phyloP scores from a whole-genome alignment of 1,139 yeast species.

The Groenewaldozyma auringiensis region DNA sequence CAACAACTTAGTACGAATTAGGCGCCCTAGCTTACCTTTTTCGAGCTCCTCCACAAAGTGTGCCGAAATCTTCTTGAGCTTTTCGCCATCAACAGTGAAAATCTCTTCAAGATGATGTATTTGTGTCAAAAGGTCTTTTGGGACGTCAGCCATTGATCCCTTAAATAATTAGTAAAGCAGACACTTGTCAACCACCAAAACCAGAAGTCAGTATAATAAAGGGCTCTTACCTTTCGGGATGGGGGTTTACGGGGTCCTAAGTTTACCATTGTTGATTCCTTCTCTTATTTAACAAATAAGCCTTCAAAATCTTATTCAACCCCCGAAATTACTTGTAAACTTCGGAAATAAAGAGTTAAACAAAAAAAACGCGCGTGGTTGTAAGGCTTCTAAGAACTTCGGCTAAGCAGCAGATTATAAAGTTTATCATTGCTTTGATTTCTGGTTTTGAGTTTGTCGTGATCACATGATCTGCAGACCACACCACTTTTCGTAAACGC shows the following conservation, averaged over 20 bases:
- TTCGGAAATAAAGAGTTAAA: too few species aligned
- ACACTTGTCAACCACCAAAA: slow-evolving; percentile 1
- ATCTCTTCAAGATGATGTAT: slow-evolving; percentile 52
- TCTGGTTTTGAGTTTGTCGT: too few species aligned
- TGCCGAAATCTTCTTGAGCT: slow-evolving; percentile 55
- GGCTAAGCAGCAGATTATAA: too few species aligned
- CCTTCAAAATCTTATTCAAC: not conserved
- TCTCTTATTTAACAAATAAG: not conserved
- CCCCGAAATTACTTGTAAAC: too few species aligned
- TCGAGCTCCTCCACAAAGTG: slow-evolving; percentile 68
- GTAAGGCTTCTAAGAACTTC: too few species aligned
- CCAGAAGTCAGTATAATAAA: not conserved
- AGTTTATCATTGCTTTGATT: too few species aligned
- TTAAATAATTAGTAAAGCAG: slow-evolving; percentile 12
- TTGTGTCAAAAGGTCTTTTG: slow-evolving; percentile 54
- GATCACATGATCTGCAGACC: too few species aligned
- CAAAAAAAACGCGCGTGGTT: too few species aligned
- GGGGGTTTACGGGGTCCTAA: slow-evolving; percentile 81
- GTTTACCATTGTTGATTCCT: slow-evolving; percentile 61
- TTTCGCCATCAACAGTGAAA: slow-evolving; percentile 55
- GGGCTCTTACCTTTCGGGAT: slow-evolving; percentile 49
- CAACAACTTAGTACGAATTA: not conserved
- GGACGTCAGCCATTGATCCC: slow-evolving; percentile 72
- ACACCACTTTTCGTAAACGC: too few species aligned
- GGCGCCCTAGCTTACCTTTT: slow-evolving; percentile 34